A percentile compares a stretch with the other conserved stretches of the same genome.
These are phyloP conservation scores for Leccinum variicolor DNA, from an alignment of 768 basidiomycete genomes.

Conservation along the genomic window DNA sequence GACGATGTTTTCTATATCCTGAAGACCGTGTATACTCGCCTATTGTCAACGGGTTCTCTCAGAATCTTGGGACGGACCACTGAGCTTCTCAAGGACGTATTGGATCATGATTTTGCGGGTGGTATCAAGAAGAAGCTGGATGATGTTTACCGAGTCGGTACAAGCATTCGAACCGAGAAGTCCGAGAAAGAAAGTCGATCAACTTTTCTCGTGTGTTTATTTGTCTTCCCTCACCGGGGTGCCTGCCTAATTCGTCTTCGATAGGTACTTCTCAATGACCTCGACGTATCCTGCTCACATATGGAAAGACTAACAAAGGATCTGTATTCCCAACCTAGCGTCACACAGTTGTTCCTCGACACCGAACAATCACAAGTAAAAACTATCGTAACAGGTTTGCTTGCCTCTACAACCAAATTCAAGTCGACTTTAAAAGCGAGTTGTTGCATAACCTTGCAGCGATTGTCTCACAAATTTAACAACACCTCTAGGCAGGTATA, in stretches of 20 bases:
- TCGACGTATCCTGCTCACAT: conserved; percentile 90
- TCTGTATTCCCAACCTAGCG: conserved; percentile 46
- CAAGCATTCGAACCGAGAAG: conserved; percentile 62
- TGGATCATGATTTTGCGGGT: conserved; percentile 81
- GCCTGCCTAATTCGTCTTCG: not conserved
- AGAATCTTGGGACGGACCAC: conserved; percentile 55
- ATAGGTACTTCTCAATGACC: conserved; percentile 87
- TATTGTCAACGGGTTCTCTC: conserved; percentile 74
- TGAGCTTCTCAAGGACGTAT: conserved; percentile 61
- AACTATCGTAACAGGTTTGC: conserved; percentile 46
- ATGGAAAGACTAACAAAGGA: conserved; percentile 79
- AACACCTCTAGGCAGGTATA: conserved; percentile 58
- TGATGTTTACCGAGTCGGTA: conserved; percentile 68
- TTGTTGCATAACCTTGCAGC: not conserved
- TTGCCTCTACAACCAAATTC: conserved; percentile 59
- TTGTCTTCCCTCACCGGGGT: not conserved
- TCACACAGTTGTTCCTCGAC: conserved; percentile 67
- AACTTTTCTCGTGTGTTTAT: conserved; percentile 72
- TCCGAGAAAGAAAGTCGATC: conserved; percentile 75
- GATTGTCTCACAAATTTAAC: not conserved
- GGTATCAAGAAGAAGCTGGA: conserved; percentile 86
- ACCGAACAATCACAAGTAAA: conserved; percentile 51
- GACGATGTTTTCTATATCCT: conserved; percentile 97
- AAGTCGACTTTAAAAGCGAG: conserved; percentile 70
- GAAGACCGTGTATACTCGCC: conserved; percentile 74